Percentiles rank a stretch among this genome's conserved stretches.
phyloP scores from a whole-genome alignment of 768 basidiomycete species.

The Kwoniella bestiolae region DNA sequence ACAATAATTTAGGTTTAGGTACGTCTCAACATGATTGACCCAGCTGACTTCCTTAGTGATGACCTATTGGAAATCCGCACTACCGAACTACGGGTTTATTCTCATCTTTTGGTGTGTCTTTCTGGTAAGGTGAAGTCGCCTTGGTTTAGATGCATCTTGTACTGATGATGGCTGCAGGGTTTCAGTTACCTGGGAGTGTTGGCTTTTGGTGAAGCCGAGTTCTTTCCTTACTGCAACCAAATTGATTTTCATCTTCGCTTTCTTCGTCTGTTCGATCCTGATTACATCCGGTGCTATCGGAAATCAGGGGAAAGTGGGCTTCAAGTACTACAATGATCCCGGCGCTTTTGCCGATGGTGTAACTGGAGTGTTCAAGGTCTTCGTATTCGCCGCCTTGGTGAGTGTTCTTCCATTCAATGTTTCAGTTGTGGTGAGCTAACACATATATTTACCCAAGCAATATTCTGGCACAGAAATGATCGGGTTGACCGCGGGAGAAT shows the following conservation, averaged over 20 bases:
- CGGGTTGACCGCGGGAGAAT: conserved; percentile 14
- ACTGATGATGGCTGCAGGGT: no score
- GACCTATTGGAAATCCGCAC: conserved; percentile 14
- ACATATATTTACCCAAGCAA: no score
- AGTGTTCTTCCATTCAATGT: not conserved
- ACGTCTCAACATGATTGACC: no score
- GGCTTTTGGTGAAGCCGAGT: conserved; percentile 28
- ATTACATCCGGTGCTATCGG: conserved; percentile 18
- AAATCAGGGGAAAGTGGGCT: conserved; percentile 2
- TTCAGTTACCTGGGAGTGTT: conserved; percentile 13
- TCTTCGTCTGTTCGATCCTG: conserved; percentile 24
- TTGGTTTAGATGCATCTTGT: no score
- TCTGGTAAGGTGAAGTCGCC: not conserved
- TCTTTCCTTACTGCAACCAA: conserved; percentile 8
- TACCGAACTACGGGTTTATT: conserved; percentile 11
- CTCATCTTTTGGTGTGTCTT: conserved; percentile 15
- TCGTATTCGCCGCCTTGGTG: conserved; percentile 20
- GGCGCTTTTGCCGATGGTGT: conserved; percentile 24
- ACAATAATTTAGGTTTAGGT: conserved; percentile 4
- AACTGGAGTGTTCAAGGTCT: conserved; percentile 9
- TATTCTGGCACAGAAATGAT: conserved; percentile 15
- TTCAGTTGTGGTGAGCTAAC: no score
- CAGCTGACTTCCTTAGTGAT: conserved; percentile 13
- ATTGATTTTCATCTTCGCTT: conserved; percentile 8
- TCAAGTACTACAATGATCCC: conserved; percentile 17